These are phyloP conservation scores for Apiospora kogelbergensis DNA, from an alignment of 2,329 filamentous ascomycete genomes.

Conservation along the genomic window DNA sequence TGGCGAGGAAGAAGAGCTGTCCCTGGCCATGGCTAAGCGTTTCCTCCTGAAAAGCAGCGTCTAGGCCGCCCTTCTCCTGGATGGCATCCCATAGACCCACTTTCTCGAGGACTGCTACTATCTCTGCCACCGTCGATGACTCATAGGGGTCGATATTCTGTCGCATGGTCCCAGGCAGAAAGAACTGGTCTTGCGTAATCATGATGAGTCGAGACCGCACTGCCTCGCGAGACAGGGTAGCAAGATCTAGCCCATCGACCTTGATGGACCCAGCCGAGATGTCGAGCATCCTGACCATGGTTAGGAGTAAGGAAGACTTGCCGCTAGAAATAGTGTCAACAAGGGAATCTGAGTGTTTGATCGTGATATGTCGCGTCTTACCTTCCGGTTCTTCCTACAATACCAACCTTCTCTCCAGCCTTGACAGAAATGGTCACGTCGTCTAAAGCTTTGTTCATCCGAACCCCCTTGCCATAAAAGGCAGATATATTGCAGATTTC, in stretches of 20 bases:
- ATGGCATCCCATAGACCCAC: conserved; percentile 25
- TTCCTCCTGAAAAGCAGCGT: conserved; percentile 37
- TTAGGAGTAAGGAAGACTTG: conserved; percentile 39
- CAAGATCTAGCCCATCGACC: conserved; percentile 32
- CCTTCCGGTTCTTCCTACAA: conserved; percentile 12
- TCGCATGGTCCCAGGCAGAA: conserved; percentile 38
- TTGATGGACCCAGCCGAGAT: conserved; percentile 22
- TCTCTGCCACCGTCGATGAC: conserved; percentile 20
- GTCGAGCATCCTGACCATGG: conserved; percentile 40
- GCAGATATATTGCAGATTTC: conserved; percentile 26
- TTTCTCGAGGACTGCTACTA: conserved; percentile 20
- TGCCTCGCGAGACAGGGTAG: conserved; percentile 32
- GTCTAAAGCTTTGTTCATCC: not conserved
- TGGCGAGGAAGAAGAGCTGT: conserved; percentile 27
- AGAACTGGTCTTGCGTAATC: conserved; percentile 43
- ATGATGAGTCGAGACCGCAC: conserved; percentile 37
- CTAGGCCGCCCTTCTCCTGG: conserved; percentile 23
- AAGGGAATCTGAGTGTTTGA: conserved; percentile 29
- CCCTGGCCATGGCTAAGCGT: conserved; percentile 50
- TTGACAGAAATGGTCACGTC: not conserved
- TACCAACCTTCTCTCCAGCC: not conserved
- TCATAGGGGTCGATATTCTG: conserved; percentile 34
- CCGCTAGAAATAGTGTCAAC: conserved; percentile 32
- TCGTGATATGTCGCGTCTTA: conserved; percentile 23
- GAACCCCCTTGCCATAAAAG: conserved; percentile 20